Evolutionary conservation across 75 land plant genomes (phyloP), one percentile per base, ranked within the genome.

Genomic region (Isoetes taiwanensis): DNA sequence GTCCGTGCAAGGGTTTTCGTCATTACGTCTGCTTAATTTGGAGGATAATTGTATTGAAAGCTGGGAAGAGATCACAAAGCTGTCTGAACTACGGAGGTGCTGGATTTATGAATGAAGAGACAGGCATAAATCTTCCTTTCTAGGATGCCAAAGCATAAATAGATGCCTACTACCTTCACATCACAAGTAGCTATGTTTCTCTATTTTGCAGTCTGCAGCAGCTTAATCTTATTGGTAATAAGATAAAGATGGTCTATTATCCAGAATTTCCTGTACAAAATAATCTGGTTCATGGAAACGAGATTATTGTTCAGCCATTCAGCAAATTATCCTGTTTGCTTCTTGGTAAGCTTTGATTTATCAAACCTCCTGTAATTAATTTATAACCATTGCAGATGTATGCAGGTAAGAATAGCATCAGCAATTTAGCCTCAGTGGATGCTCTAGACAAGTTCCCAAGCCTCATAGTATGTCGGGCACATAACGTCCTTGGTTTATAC

Each of bases 21-120:
- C 54, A 31, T 68, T 91, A 27, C 64, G 80, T 56, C 63, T 87
- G 37, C 30, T 91, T 54, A 91, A 87, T 69, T 70, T 91, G 70
- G 97, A 86, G 64, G 78, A 79, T 30, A 91, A 91, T 26, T 61
- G 64, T 31, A 67, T 91, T 58, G 73, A 73, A 30, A 63, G 39
- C 17, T 91, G 97, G 97, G 70, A 72, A 42, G 88, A 86, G 62
- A 70, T 91, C 53, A 32, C 75, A 41, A 83, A 81, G 65, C 79
- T 91, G 57, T 83, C 83, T 34, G 73, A 63, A 32, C 57, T 86
- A 28, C 54, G 17, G 66, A 86, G 95, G 97, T 83, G 28, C 19
- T 37, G 31, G 0, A 31, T 23, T n/a, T n/a, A n/a, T n/a, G n/a
- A n/a, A n/a, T n/a, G n/a, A n/a, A n/a, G n/a, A n/a, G n/a, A n/a